A percentile compares a stretch with the other conserved stretches of the same genome.
phyloP scores from a whole-genome alignment of 257 asterid genomes.

The Solanum commersonii region DNA sequence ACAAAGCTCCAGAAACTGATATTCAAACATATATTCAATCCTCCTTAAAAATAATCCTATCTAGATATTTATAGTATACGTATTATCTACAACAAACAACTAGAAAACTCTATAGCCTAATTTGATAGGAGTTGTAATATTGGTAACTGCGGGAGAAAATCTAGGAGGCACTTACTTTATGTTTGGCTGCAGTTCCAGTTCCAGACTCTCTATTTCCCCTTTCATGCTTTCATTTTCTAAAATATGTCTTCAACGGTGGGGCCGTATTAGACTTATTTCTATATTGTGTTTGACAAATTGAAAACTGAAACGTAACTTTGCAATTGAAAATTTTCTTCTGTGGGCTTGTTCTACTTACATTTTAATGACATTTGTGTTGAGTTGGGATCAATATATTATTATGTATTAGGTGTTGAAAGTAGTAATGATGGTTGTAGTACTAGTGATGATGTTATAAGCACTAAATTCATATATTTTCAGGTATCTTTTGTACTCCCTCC shows the following conservation, averaged over 20 bases:
- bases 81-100: too few species aligned
- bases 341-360: background rate
- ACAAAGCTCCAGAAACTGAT: too few species aligned
- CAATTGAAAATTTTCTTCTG: background rate
- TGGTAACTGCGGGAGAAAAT: too few species aligned
- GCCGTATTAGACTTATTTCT: background rate
- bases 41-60: too few species aligned
- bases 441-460: background rate
- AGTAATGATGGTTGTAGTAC: background rate
- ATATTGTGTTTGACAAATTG: background rate
- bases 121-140: too few species aligned
- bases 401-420: background rate
- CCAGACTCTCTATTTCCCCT: background rate
- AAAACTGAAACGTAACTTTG: background rate
- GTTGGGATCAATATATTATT: background rate
- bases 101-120: too few species aligned
- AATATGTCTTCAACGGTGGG: background rate
- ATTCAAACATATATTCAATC: too few species aligned
- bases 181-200: too few species aligned
- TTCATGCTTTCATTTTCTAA: background rate
- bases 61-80: too few species aligned
- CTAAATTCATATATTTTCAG: background rate
- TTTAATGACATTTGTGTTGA: background rate
- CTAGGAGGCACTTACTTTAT: too few species aligned
- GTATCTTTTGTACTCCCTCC: background rate